Evolutionary conservation across 768 basidiomycete species (phyloP).

Genomic region (Nidularia pulvinata): DNA sequence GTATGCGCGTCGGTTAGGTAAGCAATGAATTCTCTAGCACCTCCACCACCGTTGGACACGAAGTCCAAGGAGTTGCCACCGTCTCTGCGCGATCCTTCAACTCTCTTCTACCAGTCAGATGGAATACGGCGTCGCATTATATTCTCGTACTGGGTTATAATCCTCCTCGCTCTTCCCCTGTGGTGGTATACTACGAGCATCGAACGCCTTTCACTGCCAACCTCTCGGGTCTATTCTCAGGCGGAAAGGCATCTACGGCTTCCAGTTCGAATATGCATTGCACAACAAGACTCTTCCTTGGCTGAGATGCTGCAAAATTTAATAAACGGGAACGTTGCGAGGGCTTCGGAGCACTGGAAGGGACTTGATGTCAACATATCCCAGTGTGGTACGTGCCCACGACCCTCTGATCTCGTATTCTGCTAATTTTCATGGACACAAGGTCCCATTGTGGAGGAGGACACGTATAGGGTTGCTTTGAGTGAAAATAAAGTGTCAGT

Average conservation of each 20-base stretch:
- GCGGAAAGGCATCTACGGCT: slow-evolving; percentile 41
- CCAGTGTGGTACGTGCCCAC: slow-evolving; percentile 28
- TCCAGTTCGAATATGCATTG: slow-evolving; percentile 44
- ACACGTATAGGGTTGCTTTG: slow-evolving; percentile 16
- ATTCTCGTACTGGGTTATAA: slow-evolving; percentile 74
- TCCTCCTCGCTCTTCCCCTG: slow-evolving; percentile 79
- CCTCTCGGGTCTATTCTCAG: slow-evolving; percentile 52
- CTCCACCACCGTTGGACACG: background rate
- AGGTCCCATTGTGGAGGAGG: slow-evolving; percentile 6
- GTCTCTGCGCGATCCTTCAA: slow-evolving; percentile 43
- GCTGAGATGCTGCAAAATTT: slow-evolving; percentile 14
- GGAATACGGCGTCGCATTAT: slow-evolving; percentile 60
- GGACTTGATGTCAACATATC: slow-evolving; percentile 37
- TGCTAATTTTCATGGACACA: background rate
- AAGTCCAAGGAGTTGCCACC: slow-evolving; percentile 11
- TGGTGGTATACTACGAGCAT: slow-evolving; percentile 98
- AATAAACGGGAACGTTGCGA: slow-evolving; percentile 18
- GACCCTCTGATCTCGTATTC: background rate
- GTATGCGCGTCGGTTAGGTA: slow-evolving; percentile 1
- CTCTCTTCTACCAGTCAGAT: slow-evolving; percentile 50
- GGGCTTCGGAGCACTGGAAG: slow-evolving; percentile 32
- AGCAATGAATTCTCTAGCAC: slow-evolving; percentile 13
- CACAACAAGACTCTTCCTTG: slow-evolving; percentile 10
- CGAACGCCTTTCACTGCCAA: slow-evolving; percentile 75
- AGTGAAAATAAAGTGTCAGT: slow-evolving; percentile 12